Base-by-base conservation (phyloP, 495 filamentous ascomycete species). In the Lepidopterella palustris region DNA sequence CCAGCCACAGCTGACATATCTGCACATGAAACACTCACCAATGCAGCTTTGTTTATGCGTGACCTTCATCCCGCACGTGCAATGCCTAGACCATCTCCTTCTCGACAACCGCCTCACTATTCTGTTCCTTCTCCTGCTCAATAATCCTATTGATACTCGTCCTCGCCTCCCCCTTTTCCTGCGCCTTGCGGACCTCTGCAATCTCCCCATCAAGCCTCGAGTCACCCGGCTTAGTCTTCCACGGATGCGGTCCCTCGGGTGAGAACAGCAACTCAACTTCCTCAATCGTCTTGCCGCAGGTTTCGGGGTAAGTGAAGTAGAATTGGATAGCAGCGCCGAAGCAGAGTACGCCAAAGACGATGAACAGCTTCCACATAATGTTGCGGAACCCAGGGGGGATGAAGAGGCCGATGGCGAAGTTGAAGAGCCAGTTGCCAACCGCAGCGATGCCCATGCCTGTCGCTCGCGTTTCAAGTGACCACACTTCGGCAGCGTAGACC, bases 401-500 rank as follows among this genome's bases (percentile, higher is more conserved):
- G 69, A 89, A 89, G 66, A 86, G 78, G 4, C 82, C 85, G 3
- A 89, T 71, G 0, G 85, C 86, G 64, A 88, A 88, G 75, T 88
- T 88, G 77, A 88, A 89, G 15, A 87, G 77, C 86, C 86, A 88
- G 72, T 91, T 90, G 2, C 80, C 81, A 24, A 84, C 76, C 0
- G 85, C 81, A 0, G 85, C 81, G 23, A 88, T 73, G 21, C 79
- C 81, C 75, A 89, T 87, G 13, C 86, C 87, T 29, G 80, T 85
- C 13, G 85, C 87, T 18, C 87, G 82, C 15, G 85, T 88, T 65
- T 87, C 85, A 9, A 89, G 77, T 0, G 84, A 84, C 80, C 85
- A 90, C 2, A 90, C 82, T 73, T 91, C 87, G 20, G 87, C 80
- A 0, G 85, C 82, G 71, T 91, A 90, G 58, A 89, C 79, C 87